A percentile compares a stretch with the other conserved stretches of the same genome.
These are phyloP conservation scores for Eryngium alpinum DNA, from an alignment of 140 eudicot genomes.

Conservation along the genomic window DNA sequence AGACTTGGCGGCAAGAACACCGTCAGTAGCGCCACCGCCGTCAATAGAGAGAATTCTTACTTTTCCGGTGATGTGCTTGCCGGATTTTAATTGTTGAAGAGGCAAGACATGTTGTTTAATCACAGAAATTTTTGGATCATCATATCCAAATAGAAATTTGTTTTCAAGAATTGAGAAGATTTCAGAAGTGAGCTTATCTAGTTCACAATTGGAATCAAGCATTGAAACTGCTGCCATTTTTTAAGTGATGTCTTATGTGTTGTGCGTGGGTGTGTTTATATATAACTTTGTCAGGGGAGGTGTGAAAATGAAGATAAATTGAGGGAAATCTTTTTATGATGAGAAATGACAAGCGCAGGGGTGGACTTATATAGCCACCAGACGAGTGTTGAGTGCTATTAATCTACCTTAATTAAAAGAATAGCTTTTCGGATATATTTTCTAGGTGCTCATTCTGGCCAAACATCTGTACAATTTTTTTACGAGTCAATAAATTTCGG, in stretches of 20 bases:
- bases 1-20: constrained; percentile 40
- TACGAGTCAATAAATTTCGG: too few relatives aligned
- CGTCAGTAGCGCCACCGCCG: constrained; percentile 39
- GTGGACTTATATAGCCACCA: constrained; percentile 15
- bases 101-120: constrained; percentile 1
- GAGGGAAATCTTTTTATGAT: constrained; percentile 9
- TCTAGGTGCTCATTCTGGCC: too few relatives aligned
- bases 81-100: constrained; percentile 12
- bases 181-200: constrained; percentile 40
- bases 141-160: constrained; percentile 42
- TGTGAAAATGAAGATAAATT: constrained; percentile 6
- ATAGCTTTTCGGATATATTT: too few relatives aligned
- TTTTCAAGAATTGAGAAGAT: constrained; percentile 57
- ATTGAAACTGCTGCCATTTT: constrained; percentile 28
- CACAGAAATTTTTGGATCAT: background rate
- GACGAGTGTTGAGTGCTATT: too few relatives aligned
- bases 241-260: background rate
- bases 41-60: constrained; percentile 47
- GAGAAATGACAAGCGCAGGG: background rate
- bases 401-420: too few relatives aligned
- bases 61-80: constrained; percentile 22
- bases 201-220: constrained; percentile 23
- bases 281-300: background rate
- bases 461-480: too few relatives aligned
- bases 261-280: background rate